Evolutionary conservation across 140 eudicot genomes (phyloP), one percentile per base, ranked within the genome.

Genomic region (Senecio squalidus): DNA sequence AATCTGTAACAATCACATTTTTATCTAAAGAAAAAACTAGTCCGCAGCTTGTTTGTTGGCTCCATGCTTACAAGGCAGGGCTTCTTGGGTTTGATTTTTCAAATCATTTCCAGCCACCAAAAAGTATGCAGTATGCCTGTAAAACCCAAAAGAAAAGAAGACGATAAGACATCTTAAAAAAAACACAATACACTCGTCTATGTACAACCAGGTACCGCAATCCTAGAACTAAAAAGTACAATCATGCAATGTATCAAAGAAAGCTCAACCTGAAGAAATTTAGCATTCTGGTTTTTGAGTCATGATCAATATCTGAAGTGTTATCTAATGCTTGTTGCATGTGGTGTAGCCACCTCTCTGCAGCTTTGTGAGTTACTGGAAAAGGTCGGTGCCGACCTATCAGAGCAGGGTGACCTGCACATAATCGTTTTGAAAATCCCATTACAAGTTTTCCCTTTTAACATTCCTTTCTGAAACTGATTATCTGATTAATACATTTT

Each of bases 311-410:
- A 27, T 79, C 92, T 2, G 75, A 31, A 24, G 81, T 30, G 72
- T 67, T 76, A 52, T 81, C 94, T 50, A 91, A 41, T 71, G 96
- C 91, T 72, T 80, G 86, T 60, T 83, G 86, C 98, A 91, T 91
- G 82, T 91, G 98, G 53, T 83, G 82, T 34, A 91, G 73, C 98
- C 98, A 91, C 84, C 94, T 81, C 76, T 86, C 94, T 18, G 98
- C 94, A 24, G 96, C 96, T 64, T 44, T 64, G 65, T 77, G 98
- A 52, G 96, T 91, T 69, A 91, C 96, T 0, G 95, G 89, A 73
- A 91, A 91, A 6, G 96, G 98, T 63, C 94, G 86, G 76, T 91
- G 98, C 7, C 98, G 92, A 43, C 85, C 98, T 52, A 91, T 91
- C 54, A 91, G 58, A 24, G 98, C 98, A 9, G 96, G 98, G 78